Evolutionary conservation across 2,329 filamentous ascomycete genomes (phyloP).

Genomic region (Polytolypa hystricis): DNA sequence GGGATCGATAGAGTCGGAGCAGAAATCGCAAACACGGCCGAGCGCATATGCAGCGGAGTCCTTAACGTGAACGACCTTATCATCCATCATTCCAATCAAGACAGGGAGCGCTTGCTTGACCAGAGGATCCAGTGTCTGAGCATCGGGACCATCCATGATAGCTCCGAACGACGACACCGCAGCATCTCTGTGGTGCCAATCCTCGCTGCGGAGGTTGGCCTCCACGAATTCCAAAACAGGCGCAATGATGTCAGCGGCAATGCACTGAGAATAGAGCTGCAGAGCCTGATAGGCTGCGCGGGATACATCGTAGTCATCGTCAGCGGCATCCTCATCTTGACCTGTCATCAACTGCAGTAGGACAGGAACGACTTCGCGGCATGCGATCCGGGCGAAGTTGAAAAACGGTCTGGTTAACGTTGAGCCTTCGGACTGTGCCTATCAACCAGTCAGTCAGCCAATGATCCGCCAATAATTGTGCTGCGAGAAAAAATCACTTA

Average conservation of each 20-base stretch:
- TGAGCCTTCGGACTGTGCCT: constrained; percentile 57
- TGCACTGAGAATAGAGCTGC: constrained; percentile 87
- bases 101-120: constrained; percentile 92
- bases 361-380: constrained; percentile 87
- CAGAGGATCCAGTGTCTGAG: constrained; percentile 81
- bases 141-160: constrained; percentile 97
- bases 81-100: constrained; percentile 85
- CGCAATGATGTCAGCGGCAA: constrained; percentile 70
- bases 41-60: constrained; percentile 95
- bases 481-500: constrained; percentile 28
- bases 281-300: constrained; percentile 93
- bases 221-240: constrained; percentile 88
- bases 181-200: constrained; percentile 92
- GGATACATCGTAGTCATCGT: constrained; percentile 96
- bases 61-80: constrained; percentile 77
- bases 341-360: constrained; percentile 81
- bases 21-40: constrained; percentile 89
- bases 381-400: constrained; percentile 89
- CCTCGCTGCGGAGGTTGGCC: constrained; percentile 73
- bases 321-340: constrained; percentile 92
- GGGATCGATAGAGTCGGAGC: constrained; percentile 83
- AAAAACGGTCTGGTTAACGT: constrained; percentile 85
- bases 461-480: not conserved
- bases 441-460: constrained; percentile 10
- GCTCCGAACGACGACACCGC: constrained; percentile 95